Evolutionary conservation across 225 moss, liverwort and hornwort genomes (phyloP).

Genomic region (Sphagnum tenellum): DNA sequence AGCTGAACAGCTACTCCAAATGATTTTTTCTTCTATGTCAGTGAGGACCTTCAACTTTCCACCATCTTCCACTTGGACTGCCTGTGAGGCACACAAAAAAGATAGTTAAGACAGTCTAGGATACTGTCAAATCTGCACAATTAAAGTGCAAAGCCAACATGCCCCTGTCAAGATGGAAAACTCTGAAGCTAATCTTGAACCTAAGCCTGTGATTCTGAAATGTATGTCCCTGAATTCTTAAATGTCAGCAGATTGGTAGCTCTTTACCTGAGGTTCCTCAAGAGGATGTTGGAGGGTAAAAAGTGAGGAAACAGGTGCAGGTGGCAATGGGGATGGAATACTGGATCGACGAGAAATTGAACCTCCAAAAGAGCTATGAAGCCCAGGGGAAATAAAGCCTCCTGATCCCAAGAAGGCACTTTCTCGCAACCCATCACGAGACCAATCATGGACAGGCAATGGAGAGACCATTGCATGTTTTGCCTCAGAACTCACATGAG

Average conservation of each 20-base stretch:
- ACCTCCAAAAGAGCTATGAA: constrained; percentile 14
- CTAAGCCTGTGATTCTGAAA: too few species aligned
- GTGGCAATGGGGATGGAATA: constrained; percentile 31
- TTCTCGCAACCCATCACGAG: constrained; percentile 66
- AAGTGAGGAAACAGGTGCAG: constrained; percentile 37
- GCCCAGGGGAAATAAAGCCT: constrained; percentile 42
- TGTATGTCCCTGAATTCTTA: too few species aligned
- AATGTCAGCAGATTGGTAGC: too few species aligned
- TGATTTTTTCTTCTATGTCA: constrained; percentile 69
- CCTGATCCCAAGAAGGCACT: constrained; percentile 15
- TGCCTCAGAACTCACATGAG: constrained; percentile 55
- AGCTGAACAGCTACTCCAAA: constrained; percentile 68
- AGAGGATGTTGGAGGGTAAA: constrained; percentile 75
- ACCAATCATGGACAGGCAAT: constrained; percentile 42
- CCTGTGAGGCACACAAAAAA: constrained; percentile 16
- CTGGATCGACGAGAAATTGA: constrained; percentile 38
- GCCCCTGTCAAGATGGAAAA: too few species aligned
- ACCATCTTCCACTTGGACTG: constrained; percentile 67
- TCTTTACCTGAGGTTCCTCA: constrained; percentile 62
- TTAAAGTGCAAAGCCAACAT: too few species aligned
- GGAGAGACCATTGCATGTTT: constrained; percentile 63
- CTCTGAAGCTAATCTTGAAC: too few species aligned
- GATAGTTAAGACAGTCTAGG: not conserved
- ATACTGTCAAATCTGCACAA: not conserved
- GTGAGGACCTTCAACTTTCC: constrained; percentile 41